Percentiles rank a stretch among this genome's conserved stretches.
phyloP scores from a whole-genome alignment of 2,329 filamentous ascomycete genomes.

The Botrytis fabae region DNA sequence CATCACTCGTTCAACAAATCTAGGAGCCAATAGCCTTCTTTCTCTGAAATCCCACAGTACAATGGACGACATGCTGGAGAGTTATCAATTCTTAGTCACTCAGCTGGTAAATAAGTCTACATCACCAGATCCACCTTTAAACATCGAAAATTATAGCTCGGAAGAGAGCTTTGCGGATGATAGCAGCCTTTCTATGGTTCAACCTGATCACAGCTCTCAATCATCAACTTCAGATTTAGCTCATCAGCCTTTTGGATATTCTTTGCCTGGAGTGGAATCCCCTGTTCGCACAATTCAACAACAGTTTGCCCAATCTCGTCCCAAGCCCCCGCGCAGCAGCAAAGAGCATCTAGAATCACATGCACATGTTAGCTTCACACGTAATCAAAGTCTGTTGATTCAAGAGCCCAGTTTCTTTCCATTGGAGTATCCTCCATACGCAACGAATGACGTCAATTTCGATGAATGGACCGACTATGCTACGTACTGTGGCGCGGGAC shows the following conservation, averaged over 20 bases:
- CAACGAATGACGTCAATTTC: background rate
- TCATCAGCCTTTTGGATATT: background rate
- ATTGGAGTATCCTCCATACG: background rate
- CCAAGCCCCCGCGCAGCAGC: too few species aligned
- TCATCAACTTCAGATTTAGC: background rate
- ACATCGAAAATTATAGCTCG: background rate
- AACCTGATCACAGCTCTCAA: background rate
- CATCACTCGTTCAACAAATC: background rate
- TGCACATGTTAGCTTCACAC: background rate
- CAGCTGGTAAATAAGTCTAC: background rate
- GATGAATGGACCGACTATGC: background rate
- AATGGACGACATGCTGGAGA: background rate
- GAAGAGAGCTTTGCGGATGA: background rate
- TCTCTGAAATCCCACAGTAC: background rate
- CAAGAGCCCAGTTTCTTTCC: background rate
- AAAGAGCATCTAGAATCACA: background rate
- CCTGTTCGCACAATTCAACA: background rate
- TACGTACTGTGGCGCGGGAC: background rate
- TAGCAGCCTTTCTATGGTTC: background rate
- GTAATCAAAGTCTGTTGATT: background rate
- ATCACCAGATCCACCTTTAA: background rate
- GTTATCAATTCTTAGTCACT: too few species aligned
- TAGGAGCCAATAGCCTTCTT: background rate
- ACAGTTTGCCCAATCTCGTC: background rate
- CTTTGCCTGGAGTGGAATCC: background rate